Conservation (phyloP, 805 yeast genomes). For the Wickerhamomyces xylosicus region DNA sequence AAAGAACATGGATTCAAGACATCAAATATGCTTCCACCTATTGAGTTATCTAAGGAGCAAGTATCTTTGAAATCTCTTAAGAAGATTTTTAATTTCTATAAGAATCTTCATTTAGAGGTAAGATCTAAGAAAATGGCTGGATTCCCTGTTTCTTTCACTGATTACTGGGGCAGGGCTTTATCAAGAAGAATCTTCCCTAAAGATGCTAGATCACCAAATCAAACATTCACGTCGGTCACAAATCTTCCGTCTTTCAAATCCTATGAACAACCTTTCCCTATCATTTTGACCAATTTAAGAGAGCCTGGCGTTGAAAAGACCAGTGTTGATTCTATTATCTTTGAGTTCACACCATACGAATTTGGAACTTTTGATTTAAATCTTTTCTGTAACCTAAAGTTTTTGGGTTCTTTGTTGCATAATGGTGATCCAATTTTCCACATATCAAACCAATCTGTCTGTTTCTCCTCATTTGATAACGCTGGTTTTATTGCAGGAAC, state of each 20-base stretch:
- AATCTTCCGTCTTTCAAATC: slow-evolving; percentile 25
- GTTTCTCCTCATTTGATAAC: slow-evolving; percentile 47
- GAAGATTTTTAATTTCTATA: slow-evolving; percentile 35
- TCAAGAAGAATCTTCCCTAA: slow-evolving; percentile 34
- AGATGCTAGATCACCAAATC: slow-evolving; percentile 23
- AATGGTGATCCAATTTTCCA: slow-evolving; percentile 30
- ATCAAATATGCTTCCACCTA: slow-evolving; percentile 10
- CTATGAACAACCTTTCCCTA: slow-evolving; percentile 39
- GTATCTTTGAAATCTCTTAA: slow-evolving; percentile 21
- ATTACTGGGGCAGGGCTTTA: slow-evolving; percentile 60
- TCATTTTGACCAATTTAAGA: slow-evolving; percentile 30
- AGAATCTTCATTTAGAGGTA: slow-evolving; percentile 42
- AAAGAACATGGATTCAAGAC: slow-evolving; percentile 6
- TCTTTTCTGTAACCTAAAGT: slow-evolving; percentile 39
- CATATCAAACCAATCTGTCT: slow-evolving; percentile 22
- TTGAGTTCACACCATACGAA: slow-evolving; percentile 56
- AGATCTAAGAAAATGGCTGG: slow-evolving; percentile 42
- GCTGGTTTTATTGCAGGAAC: slow-evolving; percentile 52
- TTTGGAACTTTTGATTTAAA: slow-evolving; percentile 60
- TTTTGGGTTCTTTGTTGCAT: slow-evolving; percentile 37
- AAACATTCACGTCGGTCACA: slow-evolving; percentile 29
- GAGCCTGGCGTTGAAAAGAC: slow-evolving; percentile 24
- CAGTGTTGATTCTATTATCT: slow-evolving; percentile 30
- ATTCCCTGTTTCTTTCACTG: slow-evolving; percentile 48
- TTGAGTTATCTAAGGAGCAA: slow-evolving; percentile 11